A percentile compares a stretch with the other conserved stretches of the same genome.
Evolutionary conservation across 495 filamentous ascomycete species (phyloP).

Genomic region (Aspergillus carlsbadensis): DNA sequence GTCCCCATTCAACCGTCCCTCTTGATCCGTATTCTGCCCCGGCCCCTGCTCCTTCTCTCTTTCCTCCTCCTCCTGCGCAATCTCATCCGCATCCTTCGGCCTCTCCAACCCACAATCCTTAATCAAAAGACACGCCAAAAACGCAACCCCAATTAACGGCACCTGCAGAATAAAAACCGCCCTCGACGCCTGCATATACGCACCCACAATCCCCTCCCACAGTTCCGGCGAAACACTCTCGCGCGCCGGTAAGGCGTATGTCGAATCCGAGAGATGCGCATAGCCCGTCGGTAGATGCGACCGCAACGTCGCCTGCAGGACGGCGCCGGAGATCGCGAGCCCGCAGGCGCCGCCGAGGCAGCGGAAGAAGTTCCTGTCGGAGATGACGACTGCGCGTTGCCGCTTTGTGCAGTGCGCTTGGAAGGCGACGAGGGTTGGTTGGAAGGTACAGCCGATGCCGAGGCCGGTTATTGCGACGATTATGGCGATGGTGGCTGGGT

Average conservation of each 20-base stretch:
- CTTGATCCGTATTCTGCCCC: too few species aligned
- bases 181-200: slow-evolving; percentile 52
- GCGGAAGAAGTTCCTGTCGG: slow-evolving; percentile 63
- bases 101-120: slow-evolving; percentile 54
- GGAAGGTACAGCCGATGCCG: slow-evolving; percentile 59
- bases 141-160: slow-evolving; percentile 53
- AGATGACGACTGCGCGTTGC: slow-evolving; percentile 61
- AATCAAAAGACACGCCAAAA: slow-evolving; percentile 51
- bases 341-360: slow-evolving; percentile 59
- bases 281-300: slow-evolving; percentile 44
- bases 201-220: slow-evolving; percentile 42
- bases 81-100: slow-evolving; percentile 45
- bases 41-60: not conserved
- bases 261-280: slow-evolving; percentile 38
- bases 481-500: slow-evolving; percentile 49
- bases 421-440: slow-evolving; percentile 61
- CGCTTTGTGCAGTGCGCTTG: slow-evolving; percentile 59
- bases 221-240: slow-evolving; percentile 32
- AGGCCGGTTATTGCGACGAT: slow-evolving; percentile 53
- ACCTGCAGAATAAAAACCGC: slow-evolving; percentile 55
- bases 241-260: slow-evolving; percentile 41
- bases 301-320: slow-evolving; percentile 52
- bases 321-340: slow-evolving; percentile 57
- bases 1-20: not conserved
- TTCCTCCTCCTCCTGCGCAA: slow-evolving; percentile 30